Percentiles rank a stretch among this genome's conserved stretches.
phyloP scores from a whole-genome alignment of 1,139 yeast species.

The Geotrichum carabidarum region DNA sequence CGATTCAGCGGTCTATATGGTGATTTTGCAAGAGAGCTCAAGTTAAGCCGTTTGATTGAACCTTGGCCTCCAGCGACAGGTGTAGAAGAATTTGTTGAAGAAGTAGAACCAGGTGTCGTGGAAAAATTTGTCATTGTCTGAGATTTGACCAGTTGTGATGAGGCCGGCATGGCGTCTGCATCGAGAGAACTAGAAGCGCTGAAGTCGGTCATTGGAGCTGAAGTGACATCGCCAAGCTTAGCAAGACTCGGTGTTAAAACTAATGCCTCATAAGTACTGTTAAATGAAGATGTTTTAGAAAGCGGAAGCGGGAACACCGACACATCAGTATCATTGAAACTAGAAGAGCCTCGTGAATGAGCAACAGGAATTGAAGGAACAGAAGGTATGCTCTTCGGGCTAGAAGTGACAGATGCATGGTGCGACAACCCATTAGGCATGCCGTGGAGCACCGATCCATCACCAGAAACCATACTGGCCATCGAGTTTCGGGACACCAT shows the following conservation, averaged over 20 bases:
- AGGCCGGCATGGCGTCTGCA: not conserved
- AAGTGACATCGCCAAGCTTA: too few species aligned
- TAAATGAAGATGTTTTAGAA: not conserved
- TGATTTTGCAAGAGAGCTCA: conserved; percentile 11
- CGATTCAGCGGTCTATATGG: conserved; percentile 15
- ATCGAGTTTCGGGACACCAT: not conserved
- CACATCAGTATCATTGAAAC: not conserved
- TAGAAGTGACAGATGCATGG: not conserved
- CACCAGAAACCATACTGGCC: not conserved
- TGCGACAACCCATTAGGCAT: too few species aligned
- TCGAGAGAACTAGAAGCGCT: not conserved
- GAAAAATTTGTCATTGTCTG: not conserved
- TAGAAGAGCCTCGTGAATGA: not conserved
- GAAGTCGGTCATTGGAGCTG: not conserved
- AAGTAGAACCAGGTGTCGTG: not conserved
- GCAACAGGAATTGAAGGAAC: not conserved
- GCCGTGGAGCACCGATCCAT: not conserved
- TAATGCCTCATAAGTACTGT: not conserved
- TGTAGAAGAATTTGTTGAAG: not conserved
- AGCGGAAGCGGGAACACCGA: not conserved
- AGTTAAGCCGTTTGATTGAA: conserved; percentile 1
- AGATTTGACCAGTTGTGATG: not conserved
- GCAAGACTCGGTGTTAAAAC: too few species aligned
- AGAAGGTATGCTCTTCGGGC: not conserved
- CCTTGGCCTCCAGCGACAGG: not conserved